These are phyloP conservation scores for Penicillium vulpinum DNA, from an alignment of 2,329 filamentous ascomycete species.

Conservation along the genomic window DNA sequence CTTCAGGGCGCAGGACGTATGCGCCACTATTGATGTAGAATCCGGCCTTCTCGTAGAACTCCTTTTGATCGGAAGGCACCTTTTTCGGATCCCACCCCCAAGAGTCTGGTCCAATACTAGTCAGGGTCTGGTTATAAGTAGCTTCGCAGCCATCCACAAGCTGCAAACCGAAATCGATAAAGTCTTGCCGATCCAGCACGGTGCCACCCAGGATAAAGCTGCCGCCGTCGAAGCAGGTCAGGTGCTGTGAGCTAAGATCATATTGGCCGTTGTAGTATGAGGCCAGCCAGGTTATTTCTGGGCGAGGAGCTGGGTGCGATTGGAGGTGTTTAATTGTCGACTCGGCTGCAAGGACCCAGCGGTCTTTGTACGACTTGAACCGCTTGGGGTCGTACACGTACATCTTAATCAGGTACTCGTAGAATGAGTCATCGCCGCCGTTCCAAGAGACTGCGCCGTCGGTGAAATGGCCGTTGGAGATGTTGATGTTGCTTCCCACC, in stretches of 20 bases:
- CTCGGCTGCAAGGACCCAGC: conserved; percentile 74
- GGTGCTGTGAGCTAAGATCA: conserved; percentile 44
- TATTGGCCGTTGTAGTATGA: conserved; percentile 40
- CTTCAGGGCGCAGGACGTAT: conserved; percentile 77
- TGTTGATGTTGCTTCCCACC: conserved; percentile 66
- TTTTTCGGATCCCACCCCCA: conserved; percentile 63
- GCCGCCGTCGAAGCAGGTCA: conserved; percentile 81
- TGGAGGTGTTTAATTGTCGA: conserved; percentile 71
- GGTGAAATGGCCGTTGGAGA: conserved; percentile 65
- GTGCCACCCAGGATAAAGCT: conserved; percentile 82
- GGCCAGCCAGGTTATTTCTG: conserved; percentile 68
- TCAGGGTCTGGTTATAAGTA: conserved; percentile 68
- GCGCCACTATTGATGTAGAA: conserved; percentile 65
- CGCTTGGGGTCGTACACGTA: conserved; percentile 71
- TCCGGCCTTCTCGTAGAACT: conserved; percentile 66
- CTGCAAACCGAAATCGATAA: conserved; percentile 71
- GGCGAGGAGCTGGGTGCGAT: conserved; percentile 64
- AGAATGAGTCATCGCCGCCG: conserved; percentile 76
- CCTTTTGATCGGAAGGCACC: conserved; percentile 49
- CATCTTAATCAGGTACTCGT: conserved; percentile 92
- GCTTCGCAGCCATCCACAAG: conserved; percentile 72
- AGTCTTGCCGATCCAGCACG: conserved; percentile 63
- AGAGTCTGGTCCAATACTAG: conserved; percentile 73
- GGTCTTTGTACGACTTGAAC: conserved; percentile 67
- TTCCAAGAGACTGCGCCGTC: conserved; percentile 73